Evolutionary conservation across 768 basidiomycete species (phyloP).

Genomic region (Lyophyllum shimeji): DNA sequence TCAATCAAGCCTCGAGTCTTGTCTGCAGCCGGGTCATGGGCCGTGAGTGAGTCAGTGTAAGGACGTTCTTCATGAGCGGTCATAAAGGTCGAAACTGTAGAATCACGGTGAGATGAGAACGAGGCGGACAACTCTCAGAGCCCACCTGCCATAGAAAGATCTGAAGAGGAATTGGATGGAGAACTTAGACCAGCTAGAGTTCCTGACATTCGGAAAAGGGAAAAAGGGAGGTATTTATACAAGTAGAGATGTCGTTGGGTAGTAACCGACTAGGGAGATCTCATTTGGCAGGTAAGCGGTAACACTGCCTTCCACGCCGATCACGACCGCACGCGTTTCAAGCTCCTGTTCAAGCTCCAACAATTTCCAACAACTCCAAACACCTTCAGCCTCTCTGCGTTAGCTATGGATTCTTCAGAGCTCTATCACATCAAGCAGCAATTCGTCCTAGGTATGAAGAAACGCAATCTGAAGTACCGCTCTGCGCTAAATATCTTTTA

Average conservation of each 20-base stretch:
- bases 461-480: neutral
- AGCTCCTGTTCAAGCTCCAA: constrained; percentile 13
- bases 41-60: constrained; percentile 12
- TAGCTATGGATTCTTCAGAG: constrained; percentile 47
- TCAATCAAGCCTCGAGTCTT: constrained; percentile 34
- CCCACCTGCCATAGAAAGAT: constrained; percentile 18
- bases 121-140: neutral
- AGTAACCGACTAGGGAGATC: constrained; percentile 6
- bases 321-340: too few species aligned
- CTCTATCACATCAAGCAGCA: constrained; percentile 74
- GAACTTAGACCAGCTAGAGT: constrained; percentile 33
- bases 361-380: neutral
- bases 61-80: constrained; percentile 15
- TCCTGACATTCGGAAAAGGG: constrained; percentile 15
- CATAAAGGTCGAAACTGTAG: constrained; percentile 17
- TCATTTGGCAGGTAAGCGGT: neutral
- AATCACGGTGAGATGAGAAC: neutral
- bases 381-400: constrained; percentile 7
- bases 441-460: constrained; percentile 62
- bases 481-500: neutral
- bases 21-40: constrained; percentile 12
- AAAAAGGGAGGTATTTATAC: constrained; percentile 8
- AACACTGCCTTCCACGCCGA: neutral
- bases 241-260: constrained; percentile 9
- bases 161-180: constrained; percentile 8